Evolutionary conservation across 2,329 filamentous ascomycete species (phyloP).

Genomic region (Penicillium sp.): DNA sequence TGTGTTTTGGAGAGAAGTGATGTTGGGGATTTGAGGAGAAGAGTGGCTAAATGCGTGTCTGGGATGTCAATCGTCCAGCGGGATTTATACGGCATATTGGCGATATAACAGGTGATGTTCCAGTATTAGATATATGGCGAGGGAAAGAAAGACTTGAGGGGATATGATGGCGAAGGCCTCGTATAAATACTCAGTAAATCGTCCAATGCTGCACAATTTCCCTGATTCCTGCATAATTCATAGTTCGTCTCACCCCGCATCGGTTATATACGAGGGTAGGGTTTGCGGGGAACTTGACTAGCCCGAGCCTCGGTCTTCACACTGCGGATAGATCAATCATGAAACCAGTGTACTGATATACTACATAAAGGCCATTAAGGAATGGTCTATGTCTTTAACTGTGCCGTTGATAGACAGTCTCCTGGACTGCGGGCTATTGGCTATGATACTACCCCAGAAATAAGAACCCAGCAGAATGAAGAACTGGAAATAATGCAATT

Average conservation of each 20-base stretch:
- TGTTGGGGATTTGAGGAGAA: conserved; percentile 52
- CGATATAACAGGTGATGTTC: neutral
- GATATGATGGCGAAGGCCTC: neutral
- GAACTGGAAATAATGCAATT: neutral
- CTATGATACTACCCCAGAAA: neutral
- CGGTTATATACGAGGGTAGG: neutral
- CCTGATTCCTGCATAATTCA: neutral
- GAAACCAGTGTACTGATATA: neutral
- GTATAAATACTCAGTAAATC: neutral
- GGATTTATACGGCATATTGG: conserved; percentile 50
- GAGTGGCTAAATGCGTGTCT: conserved; percentile 38
- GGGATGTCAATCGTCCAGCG: conserved; percentile 50
- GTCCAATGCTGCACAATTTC: neutral
- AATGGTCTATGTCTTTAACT: neutral
- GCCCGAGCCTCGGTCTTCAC: conserved; percentile 11
- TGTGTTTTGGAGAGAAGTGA: conserved; percentile 46
- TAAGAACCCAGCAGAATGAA: neutral
- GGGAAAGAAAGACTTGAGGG: neutral
- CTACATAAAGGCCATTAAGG: neutral
- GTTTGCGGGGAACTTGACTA: conserved; percentile 15
- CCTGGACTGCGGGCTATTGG: neutral
- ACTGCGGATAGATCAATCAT: neutral
- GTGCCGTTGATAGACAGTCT: neutral
- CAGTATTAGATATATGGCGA: neutral
- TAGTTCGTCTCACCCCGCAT: neutral